Evolutionary conservation across 2,329 filamentous ascomycete genomes (phyloP), one percentile per base, ranked within the genome.

Genomic region (Zopfia rhizophila): DNA sequence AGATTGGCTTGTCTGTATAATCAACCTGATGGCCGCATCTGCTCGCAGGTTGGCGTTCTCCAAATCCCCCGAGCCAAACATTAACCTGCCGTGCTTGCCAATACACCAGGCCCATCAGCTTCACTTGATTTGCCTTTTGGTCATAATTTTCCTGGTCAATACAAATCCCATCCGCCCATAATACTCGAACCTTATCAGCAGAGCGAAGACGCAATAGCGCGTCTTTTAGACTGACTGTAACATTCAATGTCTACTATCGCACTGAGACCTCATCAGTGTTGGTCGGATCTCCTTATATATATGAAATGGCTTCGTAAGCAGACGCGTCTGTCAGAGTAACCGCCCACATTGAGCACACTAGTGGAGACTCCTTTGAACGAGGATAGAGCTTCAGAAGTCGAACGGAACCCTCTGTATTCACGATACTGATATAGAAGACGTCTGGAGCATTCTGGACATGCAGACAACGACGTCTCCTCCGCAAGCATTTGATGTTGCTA

Each of bases 101-200:
- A 25, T 43, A 43, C 7, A 43, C 23, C 12, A 10, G 14, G 11
- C 29, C 29, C 39, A 43, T 43, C 21, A 22, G 8, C 11, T 21
- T 7, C 7, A 43, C 39, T 18, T 43, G 39, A 5, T 35, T 5
- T 11, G 6, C 17, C 10, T 22, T 17, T 29, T 43, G 28, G 7
- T 13, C 16, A 7, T 5, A 7, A 16, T 35, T n/a, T 5, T n/a
- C 7, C 22, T 43, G 39, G 18, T 43, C 36, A 29, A 43, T 43
- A 21, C 39, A 43, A n/a, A 43, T 21, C 5, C 28, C 39, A 18
- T 43, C 39, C 10, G 21, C 29, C 39, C 39, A 43, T 6, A 43
- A 13, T 10, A 22, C n/a, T 4, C 17, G 39, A 11, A 5, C 7
- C 13, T 7, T 43, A 5, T 33, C 14, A 7, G 13, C 14, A 22